These are phyloP conservation scores for Elsinoe batatas DNA, from an alignment of 2,329 filamentous ascomycete genomes.

Conservation along the genomic window DNA sequence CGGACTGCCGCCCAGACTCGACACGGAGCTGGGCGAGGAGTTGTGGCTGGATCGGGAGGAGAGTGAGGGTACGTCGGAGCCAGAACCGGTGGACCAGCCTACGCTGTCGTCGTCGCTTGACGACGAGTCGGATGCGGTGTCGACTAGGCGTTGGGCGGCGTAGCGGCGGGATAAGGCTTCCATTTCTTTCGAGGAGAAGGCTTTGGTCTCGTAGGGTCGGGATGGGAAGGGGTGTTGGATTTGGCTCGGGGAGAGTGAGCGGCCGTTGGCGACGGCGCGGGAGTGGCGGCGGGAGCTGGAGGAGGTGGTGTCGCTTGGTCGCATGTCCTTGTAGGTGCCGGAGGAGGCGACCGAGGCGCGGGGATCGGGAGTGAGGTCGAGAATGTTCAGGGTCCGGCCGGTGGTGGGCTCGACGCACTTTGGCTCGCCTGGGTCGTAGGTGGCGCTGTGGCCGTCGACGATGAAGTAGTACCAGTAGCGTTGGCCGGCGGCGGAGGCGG, in stretches of 20 bases:
- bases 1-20: conserved; percentile 58
- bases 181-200: conserved; percentile 66
- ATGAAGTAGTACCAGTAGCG: conserved; percentile 99
- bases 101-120: conserved; percentile 46
- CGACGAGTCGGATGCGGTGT: conserved; percentile 16
- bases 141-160: conserved; percentile 40
- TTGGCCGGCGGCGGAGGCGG: conserved; percentile 75
- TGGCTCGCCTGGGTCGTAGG: conserved; percentile 84
- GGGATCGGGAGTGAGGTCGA: conserved; percentile 62
- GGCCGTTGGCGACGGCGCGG: conserved; percentile 69
- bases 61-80: conserved; percentile 53
- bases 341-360: conserved; percentile 33
- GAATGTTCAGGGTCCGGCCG: conserved; percentile 92
- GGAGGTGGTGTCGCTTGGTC: conserved; percentile 31
- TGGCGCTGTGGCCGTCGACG: conserved; percentile 97
- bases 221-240: conserved; percentile 87
- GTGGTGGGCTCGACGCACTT: conserved; percentile 93
- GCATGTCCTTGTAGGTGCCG: conserved; percentile 34
- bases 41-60: conserved; percentile 66
- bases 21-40: conserved; percentile 41
- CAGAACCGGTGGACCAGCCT: conserved; percentile 38
- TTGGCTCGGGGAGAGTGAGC: conserved; percentile 75
- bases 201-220: conserved; percentile 75
- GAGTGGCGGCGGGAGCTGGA: conserved; percentile 40
- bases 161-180: conserved; percentile 53